Percentiles rank a stretch among this genome's conserved stretches.
phyloP scores from a whole-genome alignment of 148 eudicot species.

The Bassia scoparia region DNA sequence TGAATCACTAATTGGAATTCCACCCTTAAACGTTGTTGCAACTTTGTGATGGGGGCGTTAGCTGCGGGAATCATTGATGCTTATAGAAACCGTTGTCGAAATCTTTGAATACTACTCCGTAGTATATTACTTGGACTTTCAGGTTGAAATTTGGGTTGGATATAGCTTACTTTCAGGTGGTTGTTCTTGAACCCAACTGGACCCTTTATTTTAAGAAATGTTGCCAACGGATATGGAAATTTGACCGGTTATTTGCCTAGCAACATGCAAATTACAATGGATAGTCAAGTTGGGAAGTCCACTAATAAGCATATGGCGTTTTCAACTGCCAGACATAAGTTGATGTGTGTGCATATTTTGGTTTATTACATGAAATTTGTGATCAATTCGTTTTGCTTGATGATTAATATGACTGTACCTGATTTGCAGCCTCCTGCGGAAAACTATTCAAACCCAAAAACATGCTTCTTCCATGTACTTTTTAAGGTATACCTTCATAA shows the following conservation, averaged over 20 bases:
- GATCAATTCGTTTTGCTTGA: background rate
- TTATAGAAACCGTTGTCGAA: background rate
- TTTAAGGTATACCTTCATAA: constrained; percentile 57
- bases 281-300: background rate
- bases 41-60: background rate
- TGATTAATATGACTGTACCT: constrained; percentile 1
- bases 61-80: background rate
- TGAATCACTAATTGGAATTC: background rate
- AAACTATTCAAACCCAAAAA: constrained; percentile 78
- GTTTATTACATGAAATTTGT: background rate
- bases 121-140: background rate
- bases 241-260: background rate
- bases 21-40: background rate
- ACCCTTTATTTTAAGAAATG: background rate
- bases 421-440: constrained; percentile 60
- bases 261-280: background rate
- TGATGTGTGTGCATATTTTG: background rate
- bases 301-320: background rate
- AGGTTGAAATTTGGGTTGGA: too few relatives aligned
- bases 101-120: background rate
- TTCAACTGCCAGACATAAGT: background rate
- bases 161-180: too few relatives aligned
- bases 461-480: constrained; percentile 89
- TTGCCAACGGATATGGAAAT: background rate
- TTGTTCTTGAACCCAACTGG: too few relatives aligned